Percentiles rank a stretch among this genome's conserved stretches.
These are phyloP conservation scores for Apiospora aurea DNA, from an alignment of 2,329 filamentous ascomycete species.

Conservation along the genomic window DNA sequence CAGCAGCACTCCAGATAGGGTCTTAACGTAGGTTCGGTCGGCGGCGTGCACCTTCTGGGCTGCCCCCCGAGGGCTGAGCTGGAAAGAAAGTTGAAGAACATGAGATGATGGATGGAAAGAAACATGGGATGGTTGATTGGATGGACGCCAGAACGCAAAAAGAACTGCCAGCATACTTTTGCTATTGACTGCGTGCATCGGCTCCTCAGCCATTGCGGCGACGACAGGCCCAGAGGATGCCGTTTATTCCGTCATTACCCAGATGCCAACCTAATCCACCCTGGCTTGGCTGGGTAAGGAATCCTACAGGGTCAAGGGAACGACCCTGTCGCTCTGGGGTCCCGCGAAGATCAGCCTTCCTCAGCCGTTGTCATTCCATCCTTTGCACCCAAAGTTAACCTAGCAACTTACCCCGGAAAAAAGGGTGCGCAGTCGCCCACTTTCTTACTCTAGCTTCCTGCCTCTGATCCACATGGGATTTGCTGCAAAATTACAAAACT, in stretches of 20 bases:
- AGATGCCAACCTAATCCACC: background rate
- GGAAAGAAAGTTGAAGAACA: background rate
- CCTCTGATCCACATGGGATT: background rate
- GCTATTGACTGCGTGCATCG: background rate
- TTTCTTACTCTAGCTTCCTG: background rate
- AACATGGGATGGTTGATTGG: background rate
- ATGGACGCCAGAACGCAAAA: background rate
- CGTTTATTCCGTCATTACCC: background rate
- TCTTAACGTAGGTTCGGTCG: background rate
- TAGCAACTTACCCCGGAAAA: constrained; percentile 5
- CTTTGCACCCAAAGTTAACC: background rate
- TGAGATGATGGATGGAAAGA: background rate
- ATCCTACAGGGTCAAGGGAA: background rate
- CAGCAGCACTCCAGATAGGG: background rate
- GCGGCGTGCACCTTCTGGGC: background rate
- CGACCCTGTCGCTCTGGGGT: background rate
- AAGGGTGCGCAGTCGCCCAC: background rate
- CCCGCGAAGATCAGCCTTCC: background rate
- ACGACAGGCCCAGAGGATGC: background rate
- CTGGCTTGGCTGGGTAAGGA: background rate
- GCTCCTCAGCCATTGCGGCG: background rate
- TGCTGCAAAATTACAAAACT: constrained; percentile 2
- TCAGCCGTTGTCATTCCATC: constrained; percentile 6
- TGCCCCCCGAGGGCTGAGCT: background rate
- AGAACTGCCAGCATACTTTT: background rate